Conservation (phyloP, 805 yeast genomes). For the Candida ortonii region DNA sequence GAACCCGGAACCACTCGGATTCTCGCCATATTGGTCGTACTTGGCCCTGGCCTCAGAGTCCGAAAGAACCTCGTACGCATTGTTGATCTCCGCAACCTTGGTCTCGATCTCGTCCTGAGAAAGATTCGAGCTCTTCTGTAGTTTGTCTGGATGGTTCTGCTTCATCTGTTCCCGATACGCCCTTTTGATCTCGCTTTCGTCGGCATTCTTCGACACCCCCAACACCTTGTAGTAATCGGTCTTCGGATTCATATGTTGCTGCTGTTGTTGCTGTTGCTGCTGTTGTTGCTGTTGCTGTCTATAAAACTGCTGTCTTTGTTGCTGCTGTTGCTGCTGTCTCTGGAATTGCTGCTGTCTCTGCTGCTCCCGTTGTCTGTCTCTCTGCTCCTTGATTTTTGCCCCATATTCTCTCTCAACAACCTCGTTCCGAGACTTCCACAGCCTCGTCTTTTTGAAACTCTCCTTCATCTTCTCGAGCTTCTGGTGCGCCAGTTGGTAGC, state of each 20-base stretch:
- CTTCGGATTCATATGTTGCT: constrained; percentile 35
- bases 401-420: constrained; percentile 16
- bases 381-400: too few species aligned
- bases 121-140: constrained; percentile 59
- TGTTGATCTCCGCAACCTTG: constrained; percentile 89
- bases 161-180: constrained; percentile 78
- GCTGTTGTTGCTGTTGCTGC: constrained; percentile 38
- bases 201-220: constrained; percentile 65
- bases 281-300: constrained; percentile 44
- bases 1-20: constrained; percentile 23
- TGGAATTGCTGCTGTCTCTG: constrained; percentile 29
- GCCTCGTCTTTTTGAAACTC: constrained; percentile 38
- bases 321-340: constrained; percentile 39
- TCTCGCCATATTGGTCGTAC: constrained; percentile 49
- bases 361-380: constrained; percentile 15
- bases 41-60: constrained; percentile 59
- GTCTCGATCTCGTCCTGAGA: constrained; percentile 67
- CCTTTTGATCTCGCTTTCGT: constrained; percentile 67
- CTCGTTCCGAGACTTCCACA: constrained; percentile 35
- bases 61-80: constrained; percentile 84
- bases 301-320: constrained; percentile 43
- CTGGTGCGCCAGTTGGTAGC: constrained; percentile 39
- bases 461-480: constrained; percentile 34
- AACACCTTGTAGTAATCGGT: constrained; percentile 77
- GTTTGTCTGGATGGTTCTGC: constrained; percentile 90